Base-by-base conservation (phyloP, 495 filamentous ascomycete species). In the Jackrogersella minutella region DNA sequence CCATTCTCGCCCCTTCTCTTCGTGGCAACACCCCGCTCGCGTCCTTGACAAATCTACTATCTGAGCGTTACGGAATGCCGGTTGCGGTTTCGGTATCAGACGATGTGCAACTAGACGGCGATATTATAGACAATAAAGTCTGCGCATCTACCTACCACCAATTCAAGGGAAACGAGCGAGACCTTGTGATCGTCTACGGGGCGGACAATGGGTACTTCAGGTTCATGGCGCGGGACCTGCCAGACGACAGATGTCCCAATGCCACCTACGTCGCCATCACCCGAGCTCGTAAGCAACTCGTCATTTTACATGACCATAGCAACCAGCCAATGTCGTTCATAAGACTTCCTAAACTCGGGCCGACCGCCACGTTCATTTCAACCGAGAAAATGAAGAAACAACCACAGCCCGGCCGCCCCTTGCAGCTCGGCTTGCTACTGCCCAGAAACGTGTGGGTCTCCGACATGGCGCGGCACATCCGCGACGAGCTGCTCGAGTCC, bases 101-200 rank as follows among this genome's bases (percentile, higher is more conserved):
- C 7, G 46, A 50, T 2, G 28, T 50, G 8, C 46, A 30, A 17
- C 16, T 50, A 9, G 26, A 50, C 16, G 46, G 33, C 16, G 26
- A 50, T 17, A 14, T 50, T 33, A 50, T 50, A 16, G 16, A 33
- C 28, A 33, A 33, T 4, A 50, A 50, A 17, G 14, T 50, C n/a
- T 50, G 46, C 28, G 46, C 28, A 17, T 50, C 46, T 33, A 50
- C 46, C 2, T 50, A 50, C 8, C 46, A 50, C 22, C 46, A 50
- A 33, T 50, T 50, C 46, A 50, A 50, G n/a, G 46, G 46, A 50
- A 50, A 33, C 28, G 26, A 50, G 16, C 46, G 46, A 50, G 46
- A 50, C 9, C 26, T 50, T 5, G 46, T 50, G 1, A 50, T 50
- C 26, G 46, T 50, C 17, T 50, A 50, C 16, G 46, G 46, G 46